These are phyloP conservation scores for Cronartium quercuum DNA, from an alignment of 1,284 basidiomycete species.

Conservation along the genomic window DNA sequence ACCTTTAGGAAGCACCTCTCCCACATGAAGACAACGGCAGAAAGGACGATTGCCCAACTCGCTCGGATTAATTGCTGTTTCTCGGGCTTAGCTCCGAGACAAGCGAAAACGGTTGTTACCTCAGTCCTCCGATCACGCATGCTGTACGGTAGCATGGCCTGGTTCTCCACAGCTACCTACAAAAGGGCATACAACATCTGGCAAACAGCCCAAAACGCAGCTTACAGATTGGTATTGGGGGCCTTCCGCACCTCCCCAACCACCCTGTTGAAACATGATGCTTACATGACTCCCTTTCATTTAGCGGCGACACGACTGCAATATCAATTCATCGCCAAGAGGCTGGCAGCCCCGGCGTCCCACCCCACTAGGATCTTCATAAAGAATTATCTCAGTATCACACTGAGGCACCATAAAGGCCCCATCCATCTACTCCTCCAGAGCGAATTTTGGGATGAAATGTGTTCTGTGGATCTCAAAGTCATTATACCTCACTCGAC, in stretches of 20 bases:
- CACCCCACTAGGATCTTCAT: background rate
- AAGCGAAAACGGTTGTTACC: background rate
- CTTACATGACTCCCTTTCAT: too few species aligned
- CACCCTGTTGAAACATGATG: background rate
- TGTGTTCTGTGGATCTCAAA: background rate
- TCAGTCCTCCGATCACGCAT: background rate
- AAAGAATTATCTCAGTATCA: background rate
- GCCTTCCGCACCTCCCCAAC: background rate
- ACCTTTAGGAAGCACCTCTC: background rate
- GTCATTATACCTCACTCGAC: background rate
- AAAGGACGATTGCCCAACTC: background rate
- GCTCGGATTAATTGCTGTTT: background rate
- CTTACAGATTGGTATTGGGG: background rate
- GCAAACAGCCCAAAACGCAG: background rate
- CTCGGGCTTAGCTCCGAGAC: too few species aligned
- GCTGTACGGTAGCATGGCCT: background rate
- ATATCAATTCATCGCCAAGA: background rate
- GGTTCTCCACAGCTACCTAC: background rate
- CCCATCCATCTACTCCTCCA: background rate
- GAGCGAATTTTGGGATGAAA: background rate
- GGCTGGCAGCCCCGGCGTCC: background rate
- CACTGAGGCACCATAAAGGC: background rate
- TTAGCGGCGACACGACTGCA: too few species aligned
- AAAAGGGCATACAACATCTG: background rate
- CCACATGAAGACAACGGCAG: background rate